A percentile compares a stretch with the other conserved stretches of the same genome.
These are phyloP conservation scores for Wallacemonas sp. DNA, from an alignment of 208 protist genomes.

Conservation along the genomic window DNA sequence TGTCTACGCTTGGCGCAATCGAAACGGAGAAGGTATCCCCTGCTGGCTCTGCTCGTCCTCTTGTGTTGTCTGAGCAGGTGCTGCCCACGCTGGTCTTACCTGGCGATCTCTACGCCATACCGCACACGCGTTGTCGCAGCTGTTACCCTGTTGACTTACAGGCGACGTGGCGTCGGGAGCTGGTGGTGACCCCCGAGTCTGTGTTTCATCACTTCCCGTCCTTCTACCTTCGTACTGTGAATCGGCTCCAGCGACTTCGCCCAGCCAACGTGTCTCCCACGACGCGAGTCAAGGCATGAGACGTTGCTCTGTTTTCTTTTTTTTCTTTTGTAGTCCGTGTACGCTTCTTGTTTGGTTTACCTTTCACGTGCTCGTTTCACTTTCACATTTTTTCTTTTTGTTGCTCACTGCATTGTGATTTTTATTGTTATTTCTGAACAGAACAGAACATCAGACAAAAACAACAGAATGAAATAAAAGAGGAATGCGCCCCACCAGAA, in stretches of 20 bases:
- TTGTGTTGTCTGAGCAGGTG: constrained; percentile 16
- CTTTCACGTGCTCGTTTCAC: constrained; percentile 14
- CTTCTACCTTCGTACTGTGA: constrained; percentile 51
- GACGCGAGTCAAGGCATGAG: neutral
- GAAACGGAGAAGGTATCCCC: too few relatives aligned
- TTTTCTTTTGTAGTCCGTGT: constrained; percentile 1
- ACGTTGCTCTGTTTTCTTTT: neutral
- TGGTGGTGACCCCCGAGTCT: constrained; percentile 21
- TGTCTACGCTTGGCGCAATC: constrained; percentile 18
- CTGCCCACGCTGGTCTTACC: constrained; percentile 32
- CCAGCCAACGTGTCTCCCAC: neutral
- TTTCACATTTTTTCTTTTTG: constrained; percentile 3
- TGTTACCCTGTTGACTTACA: constrained; percentile 27
- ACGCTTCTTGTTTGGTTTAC: constrained; percentile 9
- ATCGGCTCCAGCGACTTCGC: constrained; percentile 26
- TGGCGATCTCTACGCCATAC: constrained; percentile 23
- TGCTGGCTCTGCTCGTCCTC: constrained; percentile 4
- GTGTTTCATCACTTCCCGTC: constrained; percentile 55
- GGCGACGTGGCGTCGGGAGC: constrained; percentile 22
- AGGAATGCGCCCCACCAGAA: too few relatives aligned
- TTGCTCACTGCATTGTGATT: too few relatives aligned
- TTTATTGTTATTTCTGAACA: too few relatives aligned
- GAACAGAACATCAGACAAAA: too few relatives aligned
- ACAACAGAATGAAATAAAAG: too few relatives aligned
- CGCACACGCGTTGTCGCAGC: constrained; percentile 13